Evolutionary conservation across 1,284 basidiomycete genomes (phyloP), one percentile per base, ranked within the genome.

Genomic region (Sporisorium sorghi): DNA sequence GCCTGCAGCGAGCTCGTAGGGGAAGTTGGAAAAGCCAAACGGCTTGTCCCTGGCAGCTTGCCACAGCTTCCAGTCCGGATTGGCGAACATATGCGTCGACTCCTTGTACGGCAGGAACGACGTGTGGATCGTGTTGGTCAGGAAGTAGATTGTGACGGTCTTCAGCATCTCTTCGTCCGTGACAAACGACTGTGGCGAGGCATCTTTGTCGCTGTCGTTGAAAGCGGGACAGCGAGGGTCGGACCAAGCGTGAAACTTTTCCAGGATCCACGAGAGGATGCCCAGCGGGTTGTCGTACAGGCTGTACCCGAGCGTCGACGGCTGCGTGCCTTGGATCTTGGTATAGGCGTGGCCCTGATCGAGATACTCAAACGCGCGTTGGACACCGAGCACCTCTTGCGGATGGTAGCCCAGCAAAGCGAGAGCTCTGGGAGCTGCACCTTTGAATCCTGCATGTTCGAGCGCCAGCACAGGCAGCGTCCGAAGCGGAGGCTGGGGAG

Each of bases 201-300:
- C 46, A 21, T 72, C 44, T 1, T 42, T 47, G 23, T 23, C n/a
- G 19, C 37, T 39, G 10, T 55, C 35, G 50, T 59, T 56, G 66
- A 80, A 78, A 0, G 78, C 76, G 15, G 78, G 71, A n/a, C 61
- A 63, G 8, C 74, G 57, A 6, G 76, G 76, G 35, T 80, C 78
- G n/a, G 63, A 72, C 78, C 78, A 80, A 0, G 58, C 64, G 11
- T 78, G 58, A 50, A 68, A 80, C 56, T 76, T 76, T 53, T 79
- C 73, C 26, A 79, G n/a, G 23, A 71, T 64, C 68, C 67, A 67
- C 0, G 46, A 58, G 26, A 71, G 61, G 44, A 65, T 65, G 7
- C 58, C 65, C 24, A 70, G 49, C 6, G 72, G 72, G 19, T 70
- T 61, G 51, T 71, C 64, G 44, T 64, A 72, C 1, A 72, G 53